Evolutionary conservation across 2,329 filamentous ascomycete species (phyloP).

Genomic region (Parascedosporium putredinis): DNA sequence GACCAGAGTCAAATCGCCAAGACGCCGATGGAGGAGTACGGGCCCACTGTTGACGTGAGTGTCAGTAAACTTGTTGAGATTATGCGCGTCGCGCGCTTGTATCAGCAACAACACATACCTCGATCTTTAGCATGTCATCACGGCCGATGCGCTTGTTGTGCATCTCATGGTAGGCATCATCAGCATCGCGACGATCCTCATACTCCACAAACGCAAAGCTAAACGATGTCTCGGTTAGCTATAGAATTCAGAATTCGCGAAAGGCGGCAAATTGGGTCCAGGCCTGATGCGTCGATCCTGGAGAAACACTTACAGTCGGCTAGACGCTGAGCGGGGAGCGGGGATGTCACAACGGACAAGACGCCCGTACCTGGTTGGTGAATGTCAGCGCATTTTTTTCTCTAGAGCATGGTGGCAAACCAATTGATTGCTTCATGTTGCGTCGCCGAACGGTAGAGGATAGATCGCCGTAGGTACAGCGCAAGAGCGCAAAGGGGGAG

Average conservation of each 20-base stretch:
- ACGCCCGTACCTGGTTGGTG: constrained; percentile 68
- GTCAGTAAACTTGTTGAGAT: background rate
- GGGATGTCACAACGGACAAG: constrained; percentile 98
- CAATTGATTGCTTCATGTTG: background rate
- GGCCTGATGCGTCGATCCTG: no score
- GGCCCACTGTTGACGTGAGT: constrained; percentile 62
- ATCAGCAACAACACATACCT: constrained; percentile 58
- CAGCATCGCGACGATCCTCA: constrained; percentile 93
- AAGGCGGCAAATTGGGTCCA: no score
- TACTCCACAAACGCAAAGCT: constrained; percentile 99
- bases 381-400: constrained; percentile 2
- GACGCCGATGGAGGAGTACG: constrained; percentile 95
- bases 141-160: constrained; percentile 97
- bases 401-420: background rate
- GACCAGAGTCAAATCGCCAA: constrained; percentile 93
- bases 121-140: constrained; percentile 94
- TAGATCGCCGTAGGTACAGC: background rate
- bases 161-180: constrained; percentile 99
- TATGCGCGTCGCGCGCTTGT: background rate
- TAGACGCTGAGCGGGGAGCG: constrained; percentile 84
- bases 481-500: background rate
- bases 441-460: background rate
- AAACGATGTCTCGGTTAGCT: constrained; percentile 1
- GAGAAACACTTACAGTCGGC: constrained; percentile 70
- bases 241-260: no score